phyloP scores from a whole-genome alignment of 208 protist species.

The Porcisia deanei region DNA sequence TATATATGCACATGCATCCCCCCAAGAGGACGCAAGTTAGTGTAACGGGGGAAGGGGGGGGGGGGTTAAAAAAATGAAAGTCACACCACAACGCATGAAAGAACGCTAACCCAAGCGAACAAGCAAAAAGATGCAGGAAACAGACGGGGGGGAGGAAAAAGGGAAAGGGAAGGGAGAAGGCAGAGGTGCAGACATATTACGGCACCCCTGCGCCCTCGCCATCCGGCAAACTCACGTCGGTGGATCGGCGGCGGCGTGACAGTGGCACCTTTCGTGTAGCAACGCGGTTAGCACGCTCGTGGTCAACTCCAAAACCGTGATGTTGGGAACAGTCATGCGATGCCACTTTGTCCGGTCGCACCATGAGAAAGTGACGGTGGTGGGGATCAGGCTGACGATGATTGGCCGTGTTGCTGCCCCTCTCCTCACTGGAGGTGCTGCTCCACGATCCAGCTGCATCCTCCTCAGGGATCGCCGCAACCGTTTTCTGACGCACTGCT shows the following conservation, averaged over 20 bases:
- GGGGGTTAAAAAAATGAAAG: not conserved
- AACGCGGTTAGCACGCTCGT: not conserved
- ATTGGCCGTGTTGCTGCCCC: not conserved
- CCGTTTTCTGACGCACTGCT: not conserved
- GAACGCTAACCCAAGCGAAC: not conserved
- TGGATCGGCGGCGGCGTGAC: not conserved
- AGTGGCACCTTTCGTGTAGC: not conserved
- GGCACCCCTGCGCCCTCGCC: not conserved
- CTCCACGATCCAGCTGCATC: not conserved
- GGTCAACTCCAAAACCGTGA: constrained; percentile 3
- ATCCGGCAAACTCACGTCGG: not conserved
- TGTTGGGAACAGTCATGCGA: not conserved
- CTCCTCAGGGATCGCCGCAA: not conserved
- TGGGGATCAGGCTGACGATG: not conserved
- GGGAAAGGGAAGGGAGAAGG: not conserved
- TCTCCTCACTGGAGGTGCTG: not conserved
- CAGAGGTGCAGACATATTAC: not conserved
- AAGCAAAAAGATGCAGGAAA: not conserved
- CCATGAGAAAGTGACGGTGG: not conserved
- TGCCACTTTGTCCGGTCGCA: not conserved
- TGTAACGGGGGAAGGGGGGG: too few relatives aligned
- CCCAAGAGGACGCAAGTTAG: too few relatives aligned
- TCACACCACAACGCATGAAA: too few relatives aligned
- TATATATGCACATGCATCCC: not conserved
- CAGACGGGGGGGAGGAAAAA: not conserved